These are phyloP conservation scores for Madurella mycetomatis DNA, from an alignment of 2,329 filamentous ascomycete species.

Conservation along the genomic window DNA sequence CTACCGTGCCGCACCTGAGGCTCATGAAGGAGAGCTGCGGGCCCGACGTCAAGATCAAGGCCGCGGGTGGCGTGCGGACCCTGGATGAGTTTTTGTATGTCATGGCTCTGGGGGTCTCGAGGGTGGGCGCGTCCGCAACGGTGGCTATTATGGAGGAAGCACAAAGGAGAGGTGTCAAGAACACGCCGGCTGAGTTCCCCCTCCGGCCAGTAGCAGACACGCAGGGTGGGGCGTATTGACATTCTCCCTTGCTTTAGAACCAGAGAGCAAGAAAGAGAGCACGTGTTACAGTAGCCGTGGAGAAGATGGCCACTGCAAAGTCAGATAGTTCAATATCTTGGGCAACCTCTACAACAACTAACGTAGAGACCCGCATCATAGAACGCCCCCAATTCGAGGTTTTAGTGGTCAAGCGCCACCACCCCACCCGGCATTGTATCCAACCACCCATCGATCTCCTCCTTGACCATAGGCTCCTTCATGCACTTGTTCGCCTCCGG, in stretches of 20 bases:
- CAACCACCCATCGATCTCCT: slow-evolving; percentile 16
- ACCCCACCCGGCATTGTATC: slow-evolving; percentile 6
- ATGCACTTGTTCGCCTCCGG: slow-evolving; percentile 4
- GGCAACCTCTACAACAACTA: too few relatives aligned
- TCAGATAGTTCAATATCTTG: too few relatives aligned
- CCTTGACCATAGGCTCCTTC: neutral
- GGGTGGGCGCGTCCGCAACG: slow-evolving; percentile 55
- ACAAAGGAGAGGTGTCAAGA: slow-evolving; percentile 28
- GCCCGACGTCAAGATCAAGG: slow-evolving; percentile 50
- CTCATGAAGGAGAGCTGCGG: slow-evolving; percentile 48
- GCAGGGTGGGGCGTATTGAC: neutral
- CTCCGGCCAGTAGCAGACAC: neutral
- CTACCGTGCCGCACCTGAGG: slow-evolving; percentile 47
- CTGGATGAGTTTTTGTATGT: slow-evolving; percentile 53
- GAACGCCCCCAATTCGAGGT: too few relatives aligned
- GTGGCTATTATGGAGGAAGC: slow-evolving; percentile 53
- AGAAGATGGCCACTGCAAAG: too few relatives aligned
- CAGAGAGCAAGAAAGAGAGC: too few relatives aligned
- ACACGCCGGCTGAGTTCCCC: slow-evolving; percentile 18
- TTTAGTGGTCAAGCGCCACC: neutral
- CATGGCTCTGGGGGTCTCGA: slow-evolving; percentile 49
- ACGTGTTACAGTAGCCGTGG: too few relatives aligned
- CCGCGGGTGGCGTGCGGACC: slow-evolving; percentile 53
- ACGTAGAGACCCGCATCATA: too few relatives aligned
- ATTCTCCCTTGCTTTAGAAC: too few relatives aligned